Conservation (phyloP, 768 basidiomycete genomes). For the Tubosaeta brunneosetosa region DNA sequence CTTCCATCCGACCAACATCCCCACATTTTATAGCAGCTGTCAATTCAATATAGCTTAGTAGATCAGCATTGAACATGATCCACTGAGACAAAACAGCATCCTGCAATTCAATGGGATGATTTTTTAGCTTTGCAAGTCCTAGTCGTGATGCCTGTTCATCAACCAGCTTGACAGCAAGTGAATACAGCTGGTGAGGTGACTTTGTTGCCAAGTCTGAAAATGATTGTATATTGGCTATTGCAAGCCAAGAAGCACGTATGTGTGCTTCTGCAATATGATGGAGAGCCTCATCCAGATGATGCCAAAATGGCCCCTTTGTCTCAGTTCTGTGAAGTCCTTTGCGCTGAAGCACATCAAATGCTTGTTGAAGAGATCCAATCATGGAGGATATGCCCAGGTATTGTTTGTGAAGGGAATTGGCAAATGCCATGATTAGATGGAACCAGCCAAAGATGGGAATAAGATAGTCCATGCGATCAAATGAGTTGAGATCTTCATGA, state of each 20-base stretch:
- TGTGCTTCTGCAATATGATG: constrained; percentile 36
- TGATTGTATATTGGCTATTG: too few species aligned
- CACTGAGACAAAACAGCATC: too few species aligned
- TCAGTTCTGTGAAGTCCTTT: constrained; percentile 11
- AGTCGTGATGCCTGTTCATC: too few species aligned
- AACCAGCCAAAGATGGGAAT: constrained; percentile 37
- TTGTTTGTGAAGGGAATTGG: constrained; percentile 38
- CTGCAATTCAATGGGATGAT: too few species aligned
- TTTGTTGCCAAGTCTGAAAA: too few species aligned
- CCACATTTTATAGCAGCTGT: constrained; percentile 34
- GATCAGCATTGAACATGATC: too few species aligned
- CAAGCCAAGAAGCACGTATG: constrained; percentile 35
- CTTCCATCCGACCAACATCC: constrained; percentile 24
- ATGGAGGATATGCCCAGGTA: too few species aligned
- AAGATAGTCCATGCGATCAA: constrained; percentile 36
- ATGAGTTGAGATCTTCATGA: constrained; percentile 36
- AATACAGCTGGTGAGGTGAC: too few species aligned
- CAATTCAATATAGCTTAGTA: too few species aligned
- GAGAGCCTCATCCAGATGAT: constrained; percentile 30
- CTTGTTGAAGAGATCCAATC: too few species aligned
- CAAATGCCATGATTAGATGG: constrained; percentile 38
- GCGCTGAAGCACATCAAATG: constrained; percentile 17
- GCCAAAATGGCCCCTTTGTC: constrained; percentile 19
- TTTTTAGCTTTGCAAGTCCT: too few species aligned
- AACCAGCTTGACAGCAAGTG: too few species aligned